Evolutionary conservation across 78 protist genomes (phyloP).

Genomic region (Diacronema lutheri): DNA sequence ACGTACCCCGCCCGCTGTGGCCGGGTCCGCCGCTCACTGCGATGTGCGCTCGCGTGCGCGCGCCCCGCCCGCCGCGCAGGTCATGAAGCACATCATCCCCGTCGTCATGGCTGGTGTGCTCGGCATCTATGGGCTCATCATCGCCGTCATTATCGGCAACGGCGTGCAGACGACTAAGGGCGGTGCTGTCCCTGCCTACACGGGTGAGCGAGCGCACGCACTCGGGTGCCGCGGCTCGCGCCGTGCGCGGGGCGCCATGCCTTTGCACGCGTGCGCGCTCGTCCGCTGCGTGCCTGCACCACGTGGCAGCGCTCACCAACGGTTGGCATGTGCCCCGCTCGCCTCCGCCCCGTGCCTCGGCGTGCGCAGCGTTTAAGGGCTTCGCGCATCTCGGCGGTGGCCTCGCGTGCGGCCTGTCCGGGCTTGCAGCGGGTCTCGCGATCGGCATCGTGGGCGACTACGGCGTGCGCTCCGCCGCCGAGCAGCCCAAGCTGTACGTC

Average conservation of each 20-base stretch:
- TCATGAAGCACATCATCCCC: constrained; percentile 86
- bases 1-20: not conserved
- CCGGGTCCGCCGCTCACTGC: not conserved
- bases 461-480: constrained; percentile 82
- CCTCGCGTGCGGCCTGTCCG: constrained; percentile 58
- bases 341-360: constrained; percentile 27
- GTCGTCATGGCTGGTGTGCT: constrained; percentile 99
- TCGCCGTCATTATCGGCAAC: constrained; percentile 84
- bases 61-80: constrained; percentile 30
- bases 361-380: constrained; percentile 42
- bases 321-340: not conserved
- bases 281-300: no score
- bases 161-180: not conserved
- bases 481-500: constrained; percentile 65
- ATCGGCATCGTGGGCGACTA: constrained; percentile 91
- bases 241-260: no score
- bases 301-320: not conserved
- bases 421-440: constrained; percentile 90
- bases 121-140: constrained; percentile 98
- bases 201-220: not conserved
- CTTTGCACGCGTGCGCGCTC: not conserved
- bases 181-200: not conserved
- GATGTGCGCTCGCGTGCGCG: not conserved
- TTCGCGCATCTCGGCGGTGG: constrained; percentile 69
- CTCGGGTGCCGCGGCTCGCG: no score